Percentiles rank a stretch among this genome's conserved stretches.
phyloP scores from a whole-genome alignment of 345 rosid genomes.

The Combretum micranthum region DNA sequence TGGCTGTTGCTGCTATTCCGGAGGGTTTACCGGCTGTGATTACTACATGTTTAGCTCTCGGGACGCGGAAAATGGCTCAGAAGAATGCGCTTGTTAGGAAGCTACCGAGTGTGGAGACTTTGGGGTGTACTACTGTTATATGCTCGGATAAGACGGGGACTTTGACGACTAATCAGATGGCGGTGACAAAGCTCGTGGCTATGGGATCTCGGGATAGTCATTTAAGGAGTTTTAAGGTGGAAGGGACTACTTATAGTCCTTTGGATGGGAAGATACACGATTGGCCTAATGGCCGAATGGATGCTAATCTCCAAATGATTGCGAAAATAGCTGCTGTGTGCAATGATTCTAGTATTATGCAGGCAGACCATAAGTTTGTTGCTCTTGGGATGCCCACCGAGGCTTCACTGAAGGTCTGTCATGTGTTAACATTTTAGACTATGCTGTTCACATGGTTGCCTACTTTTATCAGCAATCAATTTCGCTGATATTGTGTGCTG shows the following conservation, averaged over 20 bases:
- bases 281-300: constrained; percentile 2
- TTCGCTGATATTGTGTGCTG: too few species aligned
- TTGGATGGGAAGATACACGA: constrained; percentile 7
- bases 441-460: too few species aligned
- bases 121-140: constrained; percentile 46
- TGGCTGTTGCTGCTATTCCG: constrained; percentile 41
- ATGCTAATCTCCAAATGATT: constrained; percentile 6
- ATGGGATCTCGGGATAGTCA: constrained; percentile 14
- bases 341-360: constrained; percentile 3
- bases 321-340: constrained; percentile 3
- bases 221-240: constrained; percentile 3
- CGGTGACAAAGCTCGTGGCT: constrained; percentile 35
- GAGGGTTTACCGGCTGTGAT: constrained; percentile 42
- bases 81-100: constrained; percentile 46
- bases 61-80: constrained; percentile 44
- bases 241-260: constrained; percentile 8
- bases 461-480: too few species aligned
- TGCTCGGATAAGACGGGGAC: constrained; percentile 50
- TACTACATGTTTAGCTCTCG: constrained; percentile 38
- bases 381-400: constrained; percentile 10
- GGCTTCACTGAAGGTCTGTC: constrained; percentile 9
- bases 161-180: constrained; percentile 44
- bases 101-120: constrained; percentile 46
- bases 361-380: constrained; percentile 8
- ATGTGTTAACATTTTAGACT: background rate